phyloP scores from a whole-genome alignment of 768 basidiomycete genomes.

The Termitomyces sp. region DNA sequence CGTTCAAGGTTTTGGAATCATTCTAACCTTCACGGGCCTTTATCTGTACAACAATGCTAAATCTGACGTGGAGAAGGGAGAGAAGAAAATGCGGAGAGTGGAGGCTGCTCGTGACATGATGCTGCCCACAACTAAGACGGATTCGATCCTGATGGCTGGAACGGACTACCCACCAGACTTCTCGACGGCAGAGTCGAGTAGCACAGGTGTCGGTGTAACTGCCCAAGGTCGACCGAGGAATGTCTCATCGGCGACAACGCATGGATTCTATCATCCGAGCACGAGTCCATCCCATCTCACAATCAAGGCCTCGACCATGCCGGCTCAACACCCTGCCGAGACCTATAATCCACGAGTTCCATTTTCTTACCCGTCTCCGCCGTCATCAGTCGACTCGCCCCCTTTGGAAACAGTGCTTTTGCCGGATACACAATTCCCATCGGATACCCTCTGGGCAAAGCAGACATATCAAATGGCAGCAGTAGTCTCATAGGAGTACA shows the following conservation, averaged over 20 bases:
- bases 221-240: conserved; percentile 33
- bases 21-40: conserved; percentile 82
- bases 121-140: conserved; percentile 64
- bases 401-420: conserved; percentile 17
- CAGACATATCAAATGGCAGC: conserved; percentile 10
- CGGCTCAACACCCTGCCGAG: conserved; percentile 4
- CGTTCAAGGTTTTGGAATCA: conserved; percentile 86
- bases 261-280: conserved; percentile 18
- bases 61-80: conserved; percentile 86
- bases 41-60: conserved; percentile 98
- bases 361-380: conserved; percentile 41
- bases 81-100: conserved; percentile 78
- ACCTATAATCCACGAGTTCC: neutral
- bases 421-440: conserved; percentile 10
- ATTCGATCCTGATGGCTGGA: conserved; percentile 45
- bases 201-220: conserved; percentile 26
- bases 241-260: conserved; percentile 21
- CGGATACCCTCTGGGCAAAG: conserved; percentile 11
- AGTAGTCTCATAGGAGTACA: conserved; percentile 8
- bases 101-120: conserved; percentile 65
- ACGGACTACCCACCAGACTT: conserved; percentile 31
- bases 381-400: conserved; percentile 38
- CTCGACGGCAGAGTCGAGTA: conserved; percentile 26
- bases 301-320: conserved; percentile 11
- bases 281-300: conserved; percentile 7